Evolutionary conservation across 2,329 filamentous ascomycete genomes (phyloP).

Genomic region (Arthrobotrys megalospora): DNA sequence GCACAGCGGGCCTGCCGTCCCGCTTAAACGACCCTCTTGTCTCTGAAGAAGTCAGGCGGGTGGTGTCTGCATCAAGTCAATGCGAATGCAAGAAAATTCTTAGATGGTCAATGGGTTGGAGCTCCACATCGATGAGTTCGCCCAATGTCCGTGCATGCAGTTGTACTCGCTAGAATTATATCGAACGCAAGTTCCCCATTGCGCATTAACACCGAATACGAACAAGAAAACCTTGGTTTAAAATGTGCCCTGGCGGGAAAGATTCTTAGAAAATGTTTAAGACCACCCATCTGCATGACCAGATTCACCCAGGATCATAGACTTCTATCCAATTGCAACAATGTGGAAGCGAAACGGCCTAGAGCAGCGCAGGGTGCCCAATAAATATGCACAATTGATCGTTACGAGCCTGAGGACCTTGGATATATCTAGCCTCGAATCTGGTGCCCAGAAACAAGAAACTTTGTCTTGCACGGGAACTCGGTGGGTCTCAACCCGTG

Average conservation of each 20-base stretch:
- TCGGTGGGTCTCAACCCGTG: conserved; percentile 53
- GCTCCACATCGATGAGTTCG: conserved; percentile 49
- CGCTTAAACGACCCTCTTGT: conserved; percentile 45
- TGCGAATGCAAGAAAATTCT: conserved; percentile 12
- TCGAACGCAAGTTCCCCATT: conserved; percentile 26
- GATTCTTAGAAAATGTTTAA: conserved; percentile 14
- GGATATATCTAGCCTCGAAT: conserved; percentile 12
- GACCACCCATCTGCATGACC: conserved; percentile 34
- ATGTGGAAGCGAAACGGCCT: conserved; percentile 57
- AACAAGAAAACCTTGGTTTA: conserved; percentile 21
- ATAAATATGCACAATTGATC: conserved; percentile 51
- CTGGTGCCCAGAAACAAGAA: conserved; percentile 39
- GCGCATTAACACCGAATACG: conserved; percentile 49
- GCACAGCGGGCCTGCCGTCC: conserved; percentile 49
- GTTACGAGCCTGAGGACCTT: conserved; percentile 55
- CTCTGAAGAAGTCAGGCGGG: conserved; percentile 26
- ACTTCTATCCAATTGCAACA: conserved; percentile 59
- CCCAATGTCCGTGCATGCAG: conserved; percentile 45
- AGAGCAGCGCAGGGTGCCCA: conserved; percentile 33
- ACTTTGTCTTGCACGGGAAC: conserved; percentile 55
- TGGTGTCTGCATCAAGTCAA: conserved; percentile 53
- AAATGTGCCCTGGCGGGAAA: conserved; percentile 31
- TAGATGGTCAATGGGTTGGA: conserved; percentile 35
- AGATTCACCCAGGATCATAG: conserved; percentile 39
- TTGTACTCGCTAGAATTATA: conserved; percentile 9